Evolutionary conservation across 129 eudicot genomes (phyloP), one percentile per base, ranked within the genome.

Genomic region (Arctium minus): DNA sequence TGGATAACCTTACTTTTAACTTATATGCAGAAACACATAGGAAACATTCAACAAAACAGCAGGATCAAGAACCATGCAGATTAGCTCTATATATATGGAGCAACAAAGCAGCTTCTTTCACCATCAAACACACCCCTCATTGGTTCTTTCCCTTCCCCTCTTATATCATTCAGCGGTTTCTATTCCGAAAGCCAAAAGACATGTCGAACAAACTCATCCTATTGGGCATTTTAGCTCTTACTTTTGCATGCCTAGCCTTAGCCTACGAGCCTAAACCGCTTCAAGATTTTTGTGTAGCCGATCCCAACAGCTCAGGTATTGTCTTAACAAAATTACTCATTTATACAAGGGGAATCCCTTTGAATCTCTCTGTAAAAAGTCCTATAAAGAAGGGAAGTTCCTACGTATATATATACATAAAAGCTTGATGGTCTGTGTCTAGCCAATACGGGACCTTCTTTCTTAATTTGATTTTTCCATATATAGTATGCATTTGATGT

Each of bases 241-340:
- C 87, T 73, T 72, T 79, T 18, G 79, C 46, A 68, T 65, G 46
- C 53, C 48, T 67, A n/a, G 86, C 73, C 17, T 72, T 75, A 11
- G 87, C 90, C n/a, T 77, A 37, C 18, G 88, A 87, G 68, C 88
- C 90, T 27, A 22, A 69, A 8, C 83, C 90, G 4, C 85, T 87
- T 22, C 90, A 87, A 81, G 90, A 87, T 81, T 87, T 87, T 71
- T 87, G 90, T 13, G 90, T 87, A 0, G 90, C 90, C 4, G 86
- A 84, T 81, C 17, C 80, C 40, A 78, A 27, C 72, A 50, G 22
- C 70, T 11, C 88, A 81, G 90, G 90, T 87, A 71, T 79, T 8
- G 11, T 72, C 27, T 38, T 40, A 70, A 3, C 46, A 17, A 68
- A 67, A 5, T 27, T 7, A 56, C 8, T 73, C 31, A 29, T 70